Percentiles rank a stretch among this genome's conserved stretches.
These are phyloP conservation scores for Neurospora sp. DNA, from an alignment of 495 filamentous ascomycete genomes.

Conservation along the genomic window DNA sequence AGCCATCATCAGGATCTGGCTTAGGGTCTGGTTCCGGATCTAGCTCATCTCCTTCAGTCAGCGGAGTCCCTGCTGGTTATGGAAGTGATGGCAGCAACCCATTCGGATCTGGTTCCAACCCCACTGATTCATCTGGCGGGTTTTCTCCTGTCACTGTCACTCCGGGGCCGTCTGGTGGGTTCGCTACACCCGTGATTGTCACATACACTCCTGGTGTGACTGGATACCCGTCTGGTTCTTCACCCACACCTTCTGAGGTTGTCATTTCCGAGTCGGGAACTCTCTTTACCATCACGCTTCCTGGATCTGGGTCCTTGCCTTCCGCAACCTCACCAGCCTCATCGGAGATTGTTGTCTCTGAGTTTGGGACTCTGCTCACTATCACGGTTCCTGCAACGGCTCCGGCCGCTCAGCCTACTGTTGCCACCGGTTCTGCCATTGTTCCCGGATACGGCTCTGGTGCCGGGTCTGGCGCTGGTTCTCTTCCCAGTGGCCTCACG, in stretches of 20 bases:
- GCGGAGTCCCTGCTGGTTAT: background rate
- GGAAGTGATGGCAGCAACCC: background rate
- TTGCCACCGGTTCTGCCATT: background rate
- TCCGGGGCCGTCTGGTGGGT: background rate
- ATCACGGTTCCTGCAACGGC: background rate
- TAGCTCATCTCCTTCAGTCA: background rate
- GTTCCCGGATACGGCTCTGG: background rate
- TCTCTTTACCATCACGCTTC: background rate
- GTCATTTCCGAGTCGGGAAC: background rate
- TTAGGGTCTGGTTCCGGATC: no score
- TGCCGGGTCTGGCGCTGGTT: background rate
- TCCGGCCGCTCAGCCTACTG: background rate
- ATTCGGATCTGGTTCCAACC: background rate
- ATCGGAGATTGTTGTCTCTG: background rate
- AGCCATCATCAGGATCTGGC: background rate
- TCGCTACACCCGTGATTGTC: slow-evolving; percentile 5
- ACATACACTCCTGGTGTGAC: slow-evolving; percentile 6
- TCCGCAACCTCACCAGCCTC: background rate
- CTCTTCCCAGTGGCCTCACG: background rate
- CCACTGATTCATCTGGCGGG: background rate
- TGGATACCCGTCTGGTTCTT: background rate
- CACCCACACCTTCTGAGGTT: background rate
- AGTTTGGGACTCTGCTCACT: background rate
- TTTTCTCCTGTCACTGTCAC: slow-evolving; percentile 3
- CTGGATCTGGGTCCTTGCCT: background rate